Base-by-base conservation (phyloP, 169 alveolate genomes). In the Sarcocystis neurona region DNA sequence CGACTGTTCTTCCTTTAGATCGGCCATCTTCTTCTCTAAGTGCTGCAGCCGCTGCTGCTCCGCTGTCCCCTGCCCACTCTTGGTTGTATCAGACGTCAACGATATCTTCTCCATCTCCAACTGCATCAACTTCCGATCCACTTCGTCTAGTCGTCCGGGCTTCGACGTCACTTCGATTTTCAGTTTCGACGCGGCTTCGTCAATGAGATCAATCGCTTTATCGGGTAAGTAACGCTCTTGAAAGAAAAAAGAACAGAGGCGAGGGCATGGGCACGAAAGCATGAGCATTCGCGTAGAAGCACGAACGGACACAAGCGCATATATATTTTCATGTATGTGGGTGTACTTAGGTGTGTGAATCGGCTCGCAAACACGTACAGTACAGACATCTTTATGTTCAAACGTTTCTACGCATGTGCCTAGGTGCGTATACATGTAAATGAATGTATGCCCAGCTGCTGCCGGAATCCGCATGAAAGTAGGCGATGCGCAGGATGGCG, bases 151-250 rank as follows among this genome's bases (percentile, higher is more conserved):
- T 68, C 94, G 96, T 60, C 93, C 89, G 1, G 97, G 97, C 79
- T 94, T 94, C 74, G 95, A 92, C 32, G 96, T 63, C 68, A 84
- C 89, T 95, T 79, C 82, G 50, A 79, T 79, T 74, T 79, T 79
- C 44, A 89, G 78, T 85, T 68, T 82, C 27, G 89, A 80, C 5
- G 89, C 92, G 23, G 92, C 92, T 50, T 89, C 93, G 77, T 90
- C 93, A 58, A 90, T 66, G 46, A 90, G 74, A 74, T 85, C 93
- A 56, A 90, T 90, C 0, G 93, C 92, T 90, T 96, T 96, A 90
- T 96, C 97, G 5, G 97, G 97, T 50, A 95, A 89, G 75, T 87
- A 94, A 4, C 97, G 93, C 44, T 94, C 96, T 0, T 93, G 92
- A n/a, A 95, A 92, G 84, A 23, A 60, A n/a, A 23, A 37, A 5